Percentiles rank a stretch among this genome's conserved stretches.
Evolutionary conservation across 257 asterid species (phyloP).

Genomic region (Osmanthus fragrans): DNA sequence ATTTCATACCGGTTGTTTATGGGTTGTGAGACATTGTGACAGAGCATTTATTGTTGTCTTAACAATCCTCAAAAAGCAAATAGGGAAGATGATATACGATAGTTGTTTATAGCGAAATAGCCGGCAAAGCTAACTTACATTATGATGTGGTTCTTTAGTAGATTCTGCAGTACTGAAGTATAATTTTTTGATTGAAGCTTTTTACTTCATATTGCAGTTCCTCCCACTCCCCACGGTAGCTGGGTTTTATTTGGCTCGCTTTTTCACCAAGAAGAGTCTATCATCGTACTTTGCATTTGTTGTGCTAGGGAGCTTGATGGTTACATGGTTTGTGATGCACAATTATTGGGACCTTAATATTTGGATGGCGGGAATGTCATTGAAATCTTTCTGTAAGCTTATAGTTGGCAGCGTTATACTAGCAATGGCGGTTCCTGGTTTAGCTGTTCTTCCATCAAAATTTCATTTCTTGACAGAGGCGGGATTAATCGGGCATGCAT

Average conservation of each 20-base stretch:
- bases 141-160: slow-evolving; percentile 23
- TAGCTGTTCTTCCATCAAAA: slow-evolving; percentile 85
- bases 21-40: not conserved
- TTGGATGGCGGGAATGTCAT: slow-evolving; percentile 99
- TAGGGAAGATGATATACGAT: not conserved
- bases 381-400: slow-evolving; percentile 93
- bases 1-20: slow-evolving; percentile 3
- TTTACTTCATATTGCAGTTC: slow-evolving; percentile 61
- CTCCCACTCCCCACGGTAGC: slow-evolving; percentile 90
- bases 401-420: slow-evolving; percentile 86
- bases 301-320: slow-evolving; percentile 92
- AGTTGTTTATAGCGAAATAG: slow-evolving; percentile 9
- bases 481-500: slow-evolving; percentile 80
- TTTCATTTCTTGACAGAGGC: slow-evolving; percentile 71
- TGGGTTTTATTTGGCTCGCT: slow-evolving; percentile 93
- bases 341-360: slow-evolving; percentile 97
- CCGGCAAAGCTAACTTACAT: not conserved
- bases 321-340: slow-evolving; percentile 94
- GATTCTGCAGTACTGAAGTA: slow-evolving; percentile 6
- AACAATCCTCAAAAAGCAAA: not conserved
- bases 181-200: slow-evolving; percentile 20
- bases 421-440: slow-evolving; percentile 94
- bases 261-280: slow-evolving; percentile 85
- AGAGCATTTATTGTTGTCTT: not conserved
- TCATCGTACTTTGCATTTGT: slow-evolving; percentile 85